These are phyloP conservation scores for Multifurca ochricompacta DNA, from an alignment of 768 basidiomycete species.

Conservation along the genomic window DNA sequence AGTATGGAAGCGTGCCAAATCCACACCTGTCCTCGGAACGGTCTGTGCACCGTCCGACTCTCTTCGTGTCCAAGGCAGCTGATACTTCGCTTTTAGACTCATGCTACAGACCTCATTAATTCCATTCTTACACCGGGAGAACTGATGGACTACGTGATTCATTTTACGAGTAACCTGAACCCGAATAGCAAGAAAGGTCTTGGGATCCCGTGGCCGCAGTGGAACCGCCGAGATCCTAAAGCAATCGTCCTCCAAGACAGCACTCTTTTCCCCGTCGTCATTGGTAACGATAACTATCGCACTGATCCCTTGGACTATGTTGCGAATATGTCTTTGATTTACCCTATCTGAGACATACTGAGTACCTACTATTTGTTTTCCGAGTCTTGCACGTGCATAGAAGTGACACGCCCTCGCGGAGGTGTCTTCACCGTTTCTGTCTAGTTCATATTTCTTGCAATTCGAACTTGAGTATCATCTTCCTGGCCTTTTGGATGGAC, in stretches of 20 bases:
- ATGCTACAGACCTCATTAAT: conserved; percentile 10
- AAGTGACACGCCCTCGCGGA: no score
- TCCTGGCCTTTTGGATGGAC: neutral
- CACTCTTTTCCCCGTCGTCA: neutral
- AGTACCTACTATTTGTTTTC: neutral
- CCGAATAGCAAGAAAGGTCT: conserved; percentile 12
- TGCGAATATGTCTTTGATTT: conserved; percentile 10
- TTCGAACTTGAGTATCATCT: neutral
- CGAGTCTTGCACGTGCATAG: no score
- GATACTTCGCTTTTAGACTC: neutral
- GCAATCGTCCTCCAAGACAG: conserved; percentile 13
- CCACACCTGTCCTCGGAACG: conserved; percentile 12
- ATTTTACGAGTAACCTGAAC: conserved; percentile 16
- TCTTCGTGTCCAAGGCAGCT: neutral
- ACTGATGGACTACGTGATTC: conserved; percentile 17
- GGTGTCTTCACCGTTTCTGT: no score
- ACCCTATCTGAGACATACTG: conserved; percentile 11
- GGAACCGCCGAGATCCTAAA: conserved; percentile 7
- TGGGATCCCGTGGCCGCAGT: conserved; percentile 16
- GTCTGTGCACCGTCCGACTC: neutral
- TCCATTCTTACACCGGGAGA: conserved; percentile 2
- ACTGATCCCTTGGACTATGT: conserved; percentile 4
- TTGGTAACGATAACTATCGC: conserved; percentile 15
- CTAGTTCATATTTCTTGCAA: neutral
- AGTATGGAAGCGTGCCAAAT: conserved; percentile 19